Evolutionary conservation across 768 basidiomycete species (phyloP).

Genomic region (Amanita fuliginea): DNA sequence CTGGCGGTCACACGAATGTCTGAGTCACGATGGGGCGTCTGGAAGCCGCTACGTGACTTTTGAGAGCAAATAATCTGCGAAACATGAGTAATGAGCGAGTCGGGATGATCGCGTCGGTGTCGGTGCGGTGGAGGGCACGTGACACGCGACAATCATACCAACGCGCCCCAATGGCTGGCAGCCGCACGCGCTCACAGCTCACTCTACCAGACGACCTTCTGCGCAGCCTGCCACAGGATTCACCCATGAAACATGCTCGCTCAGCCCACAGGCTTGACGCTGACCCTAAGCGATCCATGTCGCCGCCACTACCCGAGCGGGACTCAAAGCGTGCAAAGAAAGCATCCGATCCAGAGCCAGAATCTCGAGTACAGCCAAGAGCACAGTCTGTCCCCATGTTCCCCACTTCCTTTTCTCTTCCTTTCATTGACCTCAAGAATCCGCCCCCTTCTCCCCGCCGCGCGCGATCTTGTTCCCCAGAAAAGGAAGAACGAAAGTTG

Average conservation of each 20-base stretch:
- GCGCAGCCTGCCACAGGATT: constrained; percentile 28
- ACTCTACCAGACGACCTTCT: constrained; percentile 35
- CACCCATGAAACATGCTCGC: constrained; percentile 41
- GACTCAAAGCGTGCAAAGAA: constrained; percentile 26
- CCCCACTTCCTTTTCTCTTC: constrained; percentile 16
- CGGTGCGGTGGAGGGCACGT: constrained; percentile 13
- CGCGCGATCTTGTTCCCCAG: constrained; percentile 29
- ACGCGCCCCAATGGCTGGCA: constrained; percentile 10
- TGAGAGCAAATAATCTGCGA: neutral
- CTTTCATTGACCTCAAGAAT: constrained; percentile 32
- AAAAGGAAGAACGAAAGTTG: constrained; percentile 27
- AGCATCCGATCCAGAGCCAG: constrained; percentile 12
- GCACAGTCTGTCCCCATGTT: constrained; percentile 38
- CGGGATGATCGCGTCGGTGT: neutral
- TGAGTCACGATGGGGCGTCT: constrained; percentile 13
- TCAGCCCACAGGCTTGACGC: constrained; percentile 3
- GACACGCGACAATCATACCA: constrained; percentile 19
- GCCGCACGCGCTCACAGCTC: constrained; percentile 39
- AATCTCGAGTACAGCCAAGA: constrained; percentile 11
- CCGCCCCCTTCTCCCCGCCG: constrained; percentile 30
- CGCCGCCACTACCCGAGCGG: constrained; percentile 22
- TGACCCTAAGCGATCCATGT: constrained; percentile 28
- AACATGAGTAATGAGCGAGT: neutral
- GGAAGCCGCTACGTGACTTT: constrained; percentile 8
- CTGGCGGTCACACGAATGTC: constrained; percentile 17